Percentiles rank a stretch among this genome's conserved stretches.
Conservation (phyloP, 208 protist species). For the Lotmaria passim region DNA sequence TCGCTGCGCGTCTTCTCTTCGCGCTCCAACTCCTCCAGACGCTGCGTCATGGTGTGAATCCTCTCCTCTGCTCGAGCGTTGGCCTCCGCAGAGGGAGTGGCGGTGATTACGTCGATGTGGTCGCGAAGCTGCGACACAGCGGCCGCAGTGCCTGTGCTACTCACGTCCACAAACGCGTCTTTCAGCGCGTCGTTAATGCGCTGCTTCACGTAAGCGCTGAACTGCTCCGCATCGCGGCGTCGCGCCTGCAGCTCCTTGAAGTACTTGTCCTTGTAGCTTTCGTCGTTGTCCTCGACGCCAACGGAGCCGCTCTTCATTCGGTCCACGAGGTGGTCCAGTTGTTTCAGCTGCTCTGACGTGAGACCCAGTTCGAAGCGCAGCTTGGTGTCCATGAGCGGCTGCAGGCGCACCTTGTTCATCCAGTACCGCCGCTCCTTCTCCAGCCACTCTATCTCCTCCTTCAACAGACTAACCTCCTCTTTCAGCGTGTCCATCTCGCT, state of each 20-base stretch:
- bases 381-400: conserved; percentile 89
- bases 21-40: conserved; percentile 70
- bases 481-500: conserved; percentile 85
- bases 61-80: conserved; percentile 32
- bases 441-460: conserved; percentile 90
- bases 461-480: conserved; percentile 75
- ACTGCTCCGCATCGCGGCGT: conserved; percentile 69
- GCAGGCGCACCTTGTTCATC: conserved; percentile 92
- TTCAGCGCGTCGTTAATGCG: conserved; percentile 72
- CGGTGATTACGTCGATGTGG: conserved; percentile 66
- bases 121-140: conserved; percentile 63
- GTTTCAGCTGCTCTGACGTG: conserved; percentile 78
- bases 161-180: conserved; percentile 54
- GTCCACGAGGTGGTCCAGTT: conserved; percentile 83
- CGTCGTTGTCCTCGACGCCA: conserved; percentile 67
- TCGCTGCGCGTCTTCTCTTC: conserved; percentile 59
- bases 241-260: conserved; percentile 68
- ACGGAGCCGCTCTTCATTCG: conserved; percentile 79
- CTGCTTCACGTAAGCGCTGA: conserved; percentile 78
- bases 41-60: conserved; percentile 45
- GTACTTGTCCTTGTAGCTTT: conserved; percentile 83
- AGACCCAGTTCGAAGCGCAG: conserved; percentile 86
- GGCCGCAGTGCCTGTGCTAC: conserved; percentile 39
- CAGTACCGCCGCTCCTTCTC: conserved; percentile 87
- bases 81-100: conserved; percentile 21